A percentile compares a stretch with the other conserved stretches of the same genome.
Conservation (phyloP, 1,139 yeast species). For the Suzukiozyma palmioleophila region DNA sequence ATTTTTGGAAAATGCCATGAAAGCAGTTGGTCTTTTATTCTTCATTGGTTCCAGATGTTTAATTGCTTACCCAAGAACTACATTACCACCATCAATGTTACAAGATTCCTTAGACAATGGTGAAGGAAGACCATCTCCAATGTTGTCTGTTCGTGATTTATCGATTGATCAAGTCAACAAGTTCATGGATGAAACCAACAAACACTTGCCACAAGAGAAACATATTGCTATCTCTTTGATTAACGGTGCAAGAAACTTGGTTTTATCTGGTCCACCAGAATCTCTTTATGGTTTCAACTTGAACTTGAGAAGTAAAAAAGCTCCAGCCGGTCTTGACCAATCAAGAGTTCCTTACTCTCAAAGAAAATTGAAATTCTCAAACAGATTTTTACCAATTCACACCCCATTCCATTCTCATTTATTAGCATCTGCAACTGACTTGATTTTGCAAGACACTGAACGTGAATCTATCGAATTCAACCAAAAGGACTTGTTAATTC, state of each 20-base stretch:
- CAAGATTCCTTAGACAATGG: constrained; percentile 91
- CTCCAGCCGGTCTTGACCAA: constrained; percentile 91
- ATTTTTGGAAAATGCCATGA: constrained; percentile 65
- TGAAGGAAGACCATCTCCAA: constrained; percentile 96
- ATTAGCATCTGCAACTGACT: constrained; percentile 64
- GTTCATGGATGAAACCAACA: constrained; percentile 81
- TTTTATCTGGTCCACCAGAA: constrained; percentile 97
- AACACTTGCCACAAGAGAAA: constrained; percentile 87
- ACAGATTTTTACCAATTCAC: constrained; percentile 90
- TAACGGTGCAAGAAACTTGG: constrained; percentile 94
- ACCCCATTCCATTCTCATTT: constrained; percentile 96
- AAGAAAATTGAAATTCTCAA: constrained; percentile 88
- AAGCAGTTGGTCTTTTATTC: constrained; percentile 81
- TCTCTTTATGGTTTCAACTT: constrained; percentile 95
- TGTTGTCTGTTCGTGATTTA: constrained; percentile 91
- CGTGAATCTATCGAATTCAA: constrained; percentile 52
- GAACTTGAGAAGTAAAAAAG: constrained; percentile 89
- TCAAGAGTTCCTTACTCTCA: constrained; percentile 89
- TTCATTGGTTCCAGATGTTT: constrained; percentile 92
- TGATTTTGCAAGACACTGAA: constrained; percentile 62
- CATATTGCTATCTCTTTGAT: constrained; percentile 87
- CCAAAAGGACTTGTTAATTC: constrained; percentile 60
- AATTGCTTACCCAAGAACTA: constrained; percentile 86
- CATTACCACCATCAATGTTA: constrained; percentile 88
- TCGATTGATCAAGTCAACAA: constrained; percentile 72